phyloP scores from a whole-genome alignment of 495 filamentous ascomycete genomes.

The Aspergillus mulundensis region DNA sequence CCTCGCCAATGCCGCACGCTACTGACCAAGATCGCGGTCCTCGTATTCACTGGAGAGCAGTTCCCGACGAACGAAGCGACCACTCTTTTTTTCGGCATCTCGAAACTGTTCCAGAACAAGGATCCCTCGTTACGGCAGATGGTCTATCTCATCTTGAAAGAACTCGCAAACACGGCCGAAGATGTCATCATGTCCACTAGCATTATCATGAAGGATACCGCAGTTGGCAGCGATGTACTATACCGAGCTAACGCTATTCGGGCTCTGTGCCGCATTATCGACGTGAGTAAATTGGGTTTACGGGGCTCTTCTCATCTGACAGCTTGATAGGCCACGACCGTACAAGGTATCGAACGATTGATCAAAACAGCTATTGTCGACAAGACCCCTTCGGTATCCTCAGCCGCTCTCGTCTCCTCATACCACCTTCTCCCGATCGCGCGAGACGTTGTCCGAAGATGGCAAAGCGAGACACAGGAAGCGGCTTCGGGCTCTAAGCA shows the following conservation, averaged over 20 bases:
- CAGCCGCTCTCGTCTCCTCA: constrained; percentile 92
- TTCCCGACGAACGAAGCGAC: constrained; percentile 98
- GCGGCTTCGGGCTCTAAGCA: constrained; percentile 87
- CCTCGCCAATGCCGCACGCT: constrained; percentile 93
- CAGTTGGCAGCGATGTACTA: constrained; percentile 88
- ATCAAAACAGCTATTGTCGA: constrained; percentile 99
- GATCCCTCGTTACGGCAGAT: constrained; percentile 97
- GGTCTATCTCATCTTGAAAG: constrained; percentile 97
- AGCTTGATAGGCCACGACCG: constrained; percentile 72
- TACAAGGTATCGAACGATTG: constrained; percentile 94
- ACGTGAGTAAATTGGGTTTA: constrained; percentile 54
- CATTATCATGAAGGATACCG: constrained; percentile 99
- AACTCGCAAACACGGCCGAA: constrained; percentile 91
- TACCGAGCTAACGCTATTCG: constrained; percentile 97
- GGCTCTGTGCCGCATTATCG: constrained; percentile 93
- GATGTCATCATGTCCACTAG: constrained; percentile 99
- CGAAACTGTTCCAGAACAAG: constrained; percentile 99
- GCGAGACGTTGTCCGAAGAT: constrained; percentile 89
- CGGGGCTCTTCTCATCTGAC: constrained; percentile 6
- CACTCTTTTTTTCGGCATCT: constrained; percentile 98
- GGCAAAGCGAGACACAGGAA: constrained; percentile 99
- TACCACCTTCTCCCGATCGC: constrained; percentile 98
- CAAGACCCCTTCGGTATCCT: constrained; percentile 97
- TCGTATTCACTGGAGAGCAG: constrained; percentile 93
- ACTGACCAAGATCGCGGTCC: constrained; percentile 94